Conservation (phyloP, 257 asterid genomes). For the Solanum neorickii region DNA sequence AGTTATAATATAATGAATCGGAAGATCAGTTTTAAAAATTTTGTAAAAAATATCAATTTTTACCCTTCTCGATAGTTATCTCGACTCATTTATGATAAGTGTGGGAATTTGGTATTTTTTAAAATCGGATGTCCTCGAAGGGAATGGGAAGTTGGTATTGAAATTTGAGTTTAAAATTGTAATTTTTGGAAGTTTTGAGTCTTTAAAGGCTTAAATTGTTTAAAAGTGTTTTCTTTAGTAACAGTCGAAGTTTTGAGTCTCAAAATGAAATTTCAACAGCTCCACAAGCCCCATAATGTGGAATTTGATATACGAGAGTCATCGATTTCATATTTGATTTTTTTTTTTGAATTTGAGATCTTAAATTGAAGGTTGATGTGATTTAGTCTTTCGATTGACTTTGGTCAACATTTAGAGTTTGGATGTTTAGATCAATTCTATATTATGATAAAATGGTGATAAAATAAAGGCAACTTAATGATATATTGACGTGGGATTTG, state of each 20-base stretch:
- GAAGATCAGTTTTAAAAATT: not conserved
- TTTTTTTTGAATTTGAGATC: not conserved
- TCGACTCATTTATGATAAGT: not conserved
- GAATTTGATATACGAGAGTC: not conserved
- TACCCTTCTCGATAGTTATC: not conserved
- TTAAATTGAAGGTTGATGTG: not conserved
- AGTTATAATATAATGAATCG: not conserved
- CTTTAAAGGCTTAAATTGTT: not conserved
- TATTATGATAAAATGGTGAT: not conserved
- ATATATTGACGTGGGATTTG: not conserved
- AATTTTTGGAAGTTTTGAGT: not conserved
- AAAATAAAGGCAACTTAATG: not conserved
- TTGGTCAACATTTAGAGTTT: not conserved
- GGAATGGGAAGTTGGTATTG: not conserved
- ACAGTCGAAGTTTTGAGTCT: not conserved
- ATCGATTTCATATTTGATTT: not conserved
- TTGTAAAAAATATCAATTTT: not conserved
- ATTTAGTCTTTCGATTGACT: not conserved
- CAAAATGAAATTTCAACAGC: not conserved
- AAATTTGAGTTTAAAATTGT: not conserved
- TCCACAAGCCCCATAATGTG: accelerated
- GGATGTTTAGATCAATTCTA: too few relatives aligned
- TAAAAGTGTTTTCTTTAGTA: not conserved
- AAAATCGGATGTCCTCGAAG: too few relatives aligned
- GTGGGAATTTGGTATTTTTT: not conserved